phyloP scores from a whole-genome alignment of 225 moss, liverwort and hornwort genomes.

The Anthoceros angustus region DNA sequence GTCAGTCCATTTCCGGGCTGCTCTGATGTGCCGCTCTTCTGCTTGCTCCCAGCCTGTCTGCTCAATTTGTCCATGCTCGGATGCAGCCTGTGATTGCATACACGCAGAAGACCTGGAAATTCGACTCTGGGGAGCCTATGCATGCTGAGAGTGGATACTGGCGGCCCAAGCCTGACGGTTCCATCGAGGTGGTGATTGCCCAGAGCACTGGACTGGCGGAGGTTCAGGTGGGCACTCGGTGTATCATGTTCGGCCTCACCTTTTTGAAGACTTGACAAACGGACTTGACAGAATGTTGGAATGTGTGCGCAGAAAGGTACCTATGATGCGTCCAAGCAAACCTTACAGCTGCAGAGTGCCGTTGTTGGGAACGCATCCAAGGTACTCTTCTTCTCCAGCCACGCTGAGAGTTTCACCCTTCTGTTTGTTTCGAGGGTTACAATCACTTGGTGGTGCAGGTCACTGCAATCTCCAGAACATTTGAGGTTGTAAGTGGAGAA shows the following conservation, averaged over 20 bases:
- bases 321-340: conserved; percentile 49
- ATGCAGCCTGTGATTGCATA: conserved; percentile 92
- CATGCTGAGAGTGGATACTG: conserved; percentile 93
- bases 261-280: neutral
- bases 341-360: conserved; percentile 53
- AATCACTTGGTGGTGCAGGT: conserved; percentile 26
- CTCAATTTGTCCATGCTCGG: conserved; percentile 4
- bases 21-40: neutral
- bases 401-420: neutral
- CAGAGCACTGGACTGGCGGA: conserved; percentile 93
- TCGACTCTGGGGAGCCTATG: conserved; percentile 82
- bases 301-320: conserved; percentile 49
- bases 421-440: neutral
- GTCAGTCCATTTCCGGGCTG: conserved; percentile 12
- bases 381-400: conserved; percentile 16
- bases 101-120: conserved; percentile 82
- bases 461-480: conserved; percentile 39
- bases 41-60: neutral
- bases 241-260: neutral
- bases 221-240: conserved; percentile 45
- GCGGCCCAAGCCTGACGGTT: conserved; percentile 73
- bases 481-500: conserved; percentile 49
- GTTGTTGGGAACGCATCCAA: conserved; percentile 83
- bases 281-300: neutral
- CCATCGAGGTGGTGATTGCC: conserved; percentile 69